Evolutionary conservation across 148 eudicot genomes (phyloP).

Genomic region (Pharnaceum exiguum): DNA sequence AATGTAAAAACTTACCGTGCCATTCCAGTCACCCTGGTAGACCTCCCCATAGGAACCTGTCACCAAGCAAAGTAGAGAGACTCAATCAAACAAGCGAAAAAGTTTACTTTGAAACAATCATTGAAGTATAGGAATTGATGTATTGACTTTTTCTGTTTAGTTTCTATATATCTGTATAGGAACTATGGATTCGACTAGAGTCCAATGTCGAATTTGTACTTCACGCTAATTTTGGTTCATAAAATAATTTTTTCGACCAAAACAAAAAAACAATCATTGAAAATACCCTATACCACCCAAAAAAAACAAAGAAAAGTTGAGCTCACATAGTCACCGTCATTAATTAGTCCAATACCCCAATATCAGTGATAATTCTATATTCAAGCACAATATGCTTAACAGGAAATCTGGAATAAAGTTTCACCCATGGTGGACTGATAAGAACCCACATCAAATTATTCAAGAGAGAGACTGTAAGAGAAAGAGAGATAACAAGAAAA

Average conservation of each 20-base stretch:
- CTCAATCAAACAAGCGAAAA: not conserved
- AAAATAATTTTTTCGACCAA: no score
- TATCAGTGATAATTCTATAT: not conserved
- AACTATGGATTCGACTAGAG: no score
- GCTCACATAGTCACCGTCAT: no score
- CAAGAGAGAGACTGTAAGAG: not conserved
- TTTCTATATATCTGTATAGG: no score
- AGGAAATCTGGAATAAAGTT: not conserved
- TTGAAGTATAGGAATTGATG: constrained; percentile 1
- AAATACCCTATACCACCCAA: no score
- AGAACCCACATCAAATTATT: not conserved
- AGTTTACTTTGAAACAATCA: not conserved
- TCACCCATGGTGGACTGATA: constrained; percentile 3
- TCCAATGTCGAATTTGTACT: no score
- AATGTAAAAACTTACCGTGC: constrained; percentile 59
- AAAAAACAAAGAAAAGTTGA: no score
- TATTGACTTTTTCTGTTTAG: no score
- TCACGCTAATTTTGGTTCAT: no score
- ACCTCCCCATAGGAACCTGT: constrained; percentile 98
- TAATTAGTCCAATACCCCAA: no score
- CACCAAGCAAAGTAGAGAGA: constrained; percentile 5
- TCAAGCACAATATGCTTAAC: not conserved
- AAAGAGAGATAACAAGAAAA: not conserved
- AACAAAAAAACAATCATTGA: no score
- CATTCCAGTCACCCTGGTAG: constrained; percentile 98